These are phyloP conservation scores for Styphnolobium japonicum DNA, from an alignment of 306 rosid genomes.

Conservation along the genomic window DNA sequence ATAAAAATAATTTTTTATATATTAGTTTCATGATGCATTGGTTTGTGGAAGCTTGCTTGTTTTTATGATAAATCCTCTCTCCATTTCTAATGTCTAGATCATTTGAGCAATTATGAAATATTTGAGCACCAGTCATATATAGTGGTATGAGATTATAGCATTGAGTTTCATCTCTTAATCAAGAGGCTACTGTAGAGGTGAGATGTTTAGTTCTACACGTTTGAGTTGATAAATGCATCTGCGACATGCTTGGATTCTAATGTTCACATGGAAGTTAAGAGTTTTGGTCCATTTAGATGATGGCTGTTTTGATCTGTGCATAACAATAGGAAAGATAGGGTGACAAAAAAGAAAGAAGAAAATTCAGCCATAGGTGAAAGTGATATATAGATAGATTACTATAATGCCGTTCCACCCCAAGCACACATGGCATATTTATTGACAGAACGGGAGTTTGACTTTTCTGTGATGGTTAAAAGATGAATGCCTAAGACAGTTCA, in stretches of 20 bases:
- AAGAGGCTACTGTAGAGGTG: not conserved
- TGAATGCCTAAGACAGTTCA: not conserved
- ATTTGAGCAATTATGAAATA: not conserved
- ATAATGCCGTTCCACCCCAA: no score
- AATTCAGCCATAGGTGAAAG: no score
- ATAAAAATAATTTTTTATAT: not conserved
- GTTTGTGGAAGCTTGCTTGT: not conserved
- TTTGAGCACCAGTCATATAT: not conserved
- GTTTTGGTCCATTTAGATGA: not conserved
- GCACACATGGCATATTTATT: conserved; percentile 19
- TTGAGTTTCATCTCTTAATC: not conserved
- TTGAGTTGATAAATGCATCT: conserved; percentile 6
- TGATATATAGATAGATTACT: no score
- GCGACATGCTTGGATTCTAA: not conserved
- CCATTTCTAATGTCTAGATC: not conserved
- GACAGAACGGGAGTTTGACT: not conserved
- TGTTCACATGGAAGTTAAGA: not conserved
- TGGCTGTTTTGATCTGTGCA: not conserved
- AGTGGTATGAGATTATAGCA: not conserved
- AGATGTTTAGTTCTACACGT: not conserved
- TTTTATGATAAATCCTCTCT: not conserved
- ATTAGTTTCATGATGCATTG: not conserved
- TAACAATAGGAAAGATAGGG: not conserved
- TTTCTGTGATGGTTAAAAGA: not conserved
- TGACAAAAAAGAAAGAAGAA: conserved; percentile 7